Evolutionary conservation across 768 basidiomycete species (phyloP).

Genomic region (Collybia sp.): DNA sequence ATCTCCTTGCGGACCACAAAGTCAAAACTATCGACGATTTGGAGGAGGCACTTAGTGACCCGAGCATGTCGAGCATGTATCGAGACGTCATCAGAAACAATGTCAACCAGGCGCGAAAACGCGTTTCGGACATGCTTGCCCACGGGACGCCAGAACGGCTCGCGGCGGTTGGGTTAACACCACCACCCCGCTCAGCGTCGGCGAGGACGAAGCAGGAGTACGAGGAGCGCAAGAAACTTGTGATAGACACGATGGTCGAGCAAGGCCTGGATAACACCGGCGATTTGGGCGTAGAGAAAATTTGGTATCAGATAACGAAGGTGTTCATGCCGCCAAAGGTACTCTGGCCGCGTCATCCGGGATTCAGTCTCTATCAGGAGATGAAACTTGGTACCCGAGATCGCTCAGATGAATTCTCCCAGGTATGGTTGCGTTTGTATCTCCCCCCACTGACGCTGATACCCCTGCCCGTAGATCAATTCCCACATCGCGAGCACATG

Average conservation of each 20-base stretch:
- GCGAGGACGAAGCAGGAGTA: neutral
- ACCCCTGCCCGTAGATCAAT: too few species aligned
- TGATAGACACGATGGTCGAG: conserved; percentile 9
- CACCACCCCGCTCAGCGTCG: neutral
- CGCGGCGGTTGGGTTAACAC: neutral
- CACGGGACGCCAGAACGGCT: neutral
- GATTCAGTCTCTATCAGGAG: conserved; percentile 12
- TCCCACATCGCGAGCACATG: conserved; percentile 8
- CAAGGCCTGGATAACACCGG: neutral
- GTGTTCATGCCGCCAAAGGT: conserved; percentile 17
- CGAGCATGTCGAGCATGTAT: too few species aligned
- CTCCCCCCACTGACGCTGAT: too few species aligned
- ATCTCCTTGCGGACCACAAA: too few species aligned
- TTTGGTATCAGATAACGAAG: conserved; percentile 16
- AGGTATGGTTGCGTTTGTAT: too few species aligned
- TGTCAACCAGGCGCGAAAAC: too few species aligned
- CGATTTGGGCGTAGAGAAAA: conserved; percentile 7
- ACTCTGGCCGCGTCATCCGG: conserved; percentile 15
- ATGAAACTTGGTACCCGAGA: neutral
- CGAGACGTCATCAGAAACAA: too few species aligned
- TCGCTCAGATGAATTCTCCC: neutral
- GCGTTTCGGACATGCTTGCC: neutral
- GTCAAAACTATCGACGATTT: too few species aligned
- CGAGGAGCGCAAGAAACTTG: conserved; percentile 1
- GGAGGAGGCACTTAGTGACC: too few species aligned